phyloP scores from a whole-genome alignment of 345 rosid genomes.

The Melaleuca quinquenervia region DNA sequence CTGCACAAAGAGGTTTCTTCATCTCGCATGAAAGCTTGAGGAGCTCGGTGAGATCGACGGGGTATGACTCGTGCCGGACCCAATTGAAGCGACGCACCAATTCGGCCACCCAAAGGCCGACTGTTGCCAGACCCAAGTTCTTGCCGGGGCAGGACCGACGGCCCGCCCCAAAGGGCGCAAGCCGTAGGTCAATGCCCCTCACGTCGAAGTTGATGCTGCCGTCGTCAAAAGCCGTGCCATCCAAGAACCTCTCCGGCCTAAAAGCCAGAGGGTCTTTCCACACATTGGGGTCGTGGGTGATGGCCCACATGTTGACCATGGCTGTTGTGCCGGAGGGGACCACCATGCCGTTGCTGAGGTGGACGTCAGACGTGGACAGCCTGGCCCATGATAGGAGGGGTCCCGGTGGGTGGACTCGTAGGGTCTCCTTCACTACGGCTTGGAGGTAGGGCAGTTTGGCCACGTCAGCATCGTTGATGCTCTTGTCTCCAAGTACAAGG shows the following conservation, averaged over 20 bases:
- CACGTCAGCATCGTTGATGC: slow-evolving; percentile 15
- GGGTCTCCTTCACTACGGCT: slow-evolving; percentile 42
- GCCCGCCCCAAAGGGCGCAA: slow-evolving; percentile 57
- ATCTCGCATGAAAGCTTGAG: slow-evolving; percentile 37
- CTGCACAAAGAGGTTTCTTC: slow-evolving; percentile 31
- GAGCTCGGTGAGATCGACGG: slow-evolving; percentile 25
- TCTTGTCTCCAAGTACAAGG: background rate
- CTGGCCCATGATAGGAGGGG: slow-evolving; percentile 55
- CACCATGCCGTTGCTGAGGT: slow-evolving; percentile 34
- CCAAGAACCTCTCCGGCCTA: slow-evolving; percentile 28
- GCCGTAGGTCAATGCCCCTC: slow-evolving; percentile 28
- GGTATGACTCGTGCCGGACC: slow-evolving; percentile 16
- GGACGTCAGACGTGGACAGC: slow-evolving; percentile 37
- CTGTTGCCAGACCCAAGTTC: slow-evolving; percentile 31
- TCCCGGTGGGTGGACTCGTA: slow-evolving; percentile 42
- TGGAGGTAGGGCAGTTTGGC: slow-evolving; percentile 20
- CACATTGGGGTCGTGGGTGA: slow-evolving; percentile 31
- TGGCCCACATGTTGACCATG: slow-evolving; percentile 60
- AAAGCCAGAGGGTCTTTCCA: slow-evolving; percentile 32
- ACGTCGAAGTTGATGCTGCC: slow-evolving; percentile 21
- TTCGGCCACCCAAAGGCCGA: slow-evolving; percentile 35
- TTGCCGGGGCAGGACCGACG: slow-evolving; percentile 49
- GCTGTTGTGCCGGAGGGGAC: slow-evolving; percentile 36
- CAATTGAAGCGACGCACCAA: slow-evolving; percentile 31
- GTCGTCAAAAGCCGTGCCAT: background rate